phyloP scores from a whole-genome alignment of 2,329 filamentous ascomycete species.

The Phoma sp. region DNA sequence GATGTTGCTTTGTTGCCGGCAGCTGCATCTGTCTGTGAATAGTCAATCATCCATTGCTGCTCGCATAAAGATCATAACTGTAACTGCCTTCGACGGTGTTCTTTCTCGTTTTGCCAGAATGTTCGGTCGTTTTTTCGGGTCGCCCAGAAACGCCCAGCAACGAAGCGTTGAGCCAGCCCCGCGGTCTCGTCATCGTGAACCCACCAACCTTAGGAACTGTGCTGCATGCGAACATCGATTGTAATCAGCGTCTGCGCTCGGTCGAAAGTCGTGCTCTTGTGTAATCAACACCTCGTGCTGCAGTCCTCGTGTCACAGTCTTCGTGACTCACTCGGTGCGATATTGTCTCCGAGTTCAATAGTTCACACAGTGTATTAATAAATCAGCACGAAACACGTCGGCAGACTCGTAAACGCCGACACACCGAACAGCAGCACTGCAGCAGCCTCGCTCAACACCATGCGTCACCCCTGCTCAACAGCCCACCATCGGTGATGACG shows the following conservation, averaged over 20 bases:
- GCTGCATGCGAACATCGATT: conserved; percentile 7
- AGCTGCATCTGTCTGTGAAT: no score
- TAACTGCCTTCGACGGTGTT: no score
- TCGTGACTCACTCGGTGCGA: conserved; percentile 13
- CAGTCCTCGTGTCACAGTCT: neutral
- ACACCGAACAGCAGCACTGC: conserved; percentile 15
- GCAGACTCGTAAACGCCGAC: conserved; percentile 20
- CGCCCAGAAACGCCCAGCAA: conserved; percentile 29
- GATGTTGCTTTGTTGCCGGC: neutral
- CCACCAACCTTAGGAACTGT: conserved; percentile 1
- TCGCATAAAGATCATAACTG: no score
- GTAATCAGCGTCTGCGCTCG: conserved; percentile 3
- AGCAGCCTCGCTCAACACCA: conserved; percentile 17
- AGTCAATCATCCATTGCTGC: no score
- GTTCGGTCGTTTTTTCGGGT: conserved; percentile 24
- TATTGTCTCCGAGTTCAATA: conserved; percentile 15
- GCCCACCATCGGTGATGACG: conserved; percentile 19
- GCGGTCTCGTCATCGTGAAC: conserved; percentile 28
- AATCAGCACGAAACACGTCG: conserved; percentile 14
- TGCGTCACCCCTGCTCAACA: conserved; percentile 20
- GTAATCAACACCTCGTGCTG: conserved; percentile 6
- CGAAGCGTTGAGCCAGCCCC: conserved; percentile 20
- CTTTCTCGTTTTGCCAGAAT: conserved; percentile 7
- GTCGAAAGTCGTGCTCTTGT: conserved; percentile 1
- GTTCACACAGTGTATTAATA: conserved; percentile 6